Base-by-base conservation (phyloP, 805 yeast genomes). In the Gaillardinia entomophila region DNA sequence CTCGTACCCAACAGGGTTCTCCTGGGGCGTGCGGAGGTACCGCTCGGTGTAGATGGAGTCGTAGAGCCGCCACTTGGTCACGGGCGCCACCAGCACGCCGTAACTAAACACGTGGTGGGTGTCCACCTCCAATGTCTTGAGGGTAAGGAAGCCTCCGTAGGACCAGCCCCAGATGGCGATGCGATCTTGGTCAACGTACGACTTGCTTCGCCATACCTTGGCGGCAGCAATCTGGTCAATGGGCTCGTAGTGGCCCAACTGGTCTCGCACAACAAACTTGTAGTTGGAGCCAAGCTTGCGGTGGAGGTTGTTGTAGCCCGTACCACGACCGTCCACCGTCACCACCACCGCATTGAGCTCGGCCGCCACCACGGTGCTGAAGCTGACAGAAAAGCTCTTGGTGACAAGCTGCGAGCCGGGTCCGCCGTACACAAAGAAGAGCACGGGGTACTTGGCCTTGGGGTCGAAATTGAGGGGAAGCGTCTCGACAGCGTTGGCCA, bases 151-250 rank as follows among this genome's bases (percentile, higher is more conserved):
- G 0, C 97, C 98, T 30, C 98, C 98, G 53, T 90, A 92, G 15
- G 95, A 84, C 98, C 98, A 92, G 6, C 98, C 98, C 90, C 97
- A 92, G 34, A 90, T 75, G 0, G 95, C 94, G 10, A 86, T 78
- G 38, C 75, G 72, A 3, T 70, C 62, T 16, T 64, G 56, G 51
- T 89, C 84, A 26, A 92, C 82, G 49, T 81, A 90, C 2, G 66
- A 37, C 44, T 72, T 74, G 3, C 58, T 30, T 3, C 75, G 68
- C 82, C 92, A 90, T 1, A 68, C 41, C 42, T 76, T 75, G 2
- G 95, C 98, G 4, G 94, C 95, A 0, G 76, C 62, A 24, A 92
- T 82, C 58, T 90, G 97, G 56, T 92, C 98, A 17, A 63, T 60
- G 1, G 92, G 82, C 57, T 92, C 98, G 51, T 71, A 77, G 42